phyloP scores from a whole-genome alignment of 202 grass and related monocot species.

The Brachypodium distachyon region DNA sequence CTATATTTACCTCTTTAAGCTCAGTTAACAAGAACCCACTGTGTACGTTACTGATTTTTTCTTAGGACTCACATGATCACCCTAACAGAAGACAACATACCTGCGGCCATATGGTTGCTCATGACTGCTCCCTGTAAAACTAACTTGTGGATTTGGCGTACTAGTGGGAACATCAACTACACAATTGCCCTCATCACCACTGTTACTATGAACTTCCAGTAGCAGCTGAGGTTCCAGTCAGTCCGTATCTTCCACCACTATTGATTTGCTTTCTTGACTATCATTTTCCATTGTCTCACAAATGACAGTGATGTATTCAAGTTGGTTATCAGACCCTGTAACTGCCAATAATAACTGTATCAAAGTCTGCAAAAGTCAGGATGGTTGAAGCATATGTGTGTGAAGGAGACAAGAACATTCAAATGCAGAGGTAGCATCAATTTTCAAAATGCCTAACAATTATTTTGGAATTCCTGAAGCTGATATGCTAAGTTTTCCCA shows the following conservation, averaged over 20 bases:
- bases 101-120: slow-evolving; percentile 19
- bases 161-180: slow-evolving; percentile 12
- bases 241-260: background rate
- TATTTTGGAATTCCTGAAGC: background rate
- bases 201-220: slow-evolving; percentile 10
- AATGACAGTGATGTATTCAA: background rate
- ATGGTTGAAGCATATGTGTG: background rate
- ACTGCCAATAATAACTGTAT: background rate
- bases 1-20: background rate
- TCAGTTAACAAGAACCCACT: too few relatives aligned
- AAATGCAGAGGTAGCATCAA: background rate
- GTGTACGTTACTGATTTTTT: background rate
- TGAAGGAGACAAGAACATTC: background rate
- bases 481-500: background rate
- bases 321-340: slow-evolving; percentile 8
- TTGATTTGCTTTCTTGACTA: slow-evolving; percentile 14
- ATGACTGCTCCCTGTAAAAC: background rate
- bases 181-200: slow-evolving; percentile 5
- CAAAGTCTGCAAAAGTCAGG: background rate
- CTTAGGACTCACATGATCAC: background rate
- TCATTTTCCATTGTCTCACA: background rate
- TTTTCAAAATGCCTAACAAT: background rate
- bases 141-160: slow-evolving; percentile 5
- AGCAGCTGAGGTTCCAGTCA: background rate
- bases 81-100: slow-evolving; percentile 31